These are phyloP conservation scores for Mycena floridula DNA, from an alignment of 768 basidiomycete species.

Conservation along the genomic window DNA sequence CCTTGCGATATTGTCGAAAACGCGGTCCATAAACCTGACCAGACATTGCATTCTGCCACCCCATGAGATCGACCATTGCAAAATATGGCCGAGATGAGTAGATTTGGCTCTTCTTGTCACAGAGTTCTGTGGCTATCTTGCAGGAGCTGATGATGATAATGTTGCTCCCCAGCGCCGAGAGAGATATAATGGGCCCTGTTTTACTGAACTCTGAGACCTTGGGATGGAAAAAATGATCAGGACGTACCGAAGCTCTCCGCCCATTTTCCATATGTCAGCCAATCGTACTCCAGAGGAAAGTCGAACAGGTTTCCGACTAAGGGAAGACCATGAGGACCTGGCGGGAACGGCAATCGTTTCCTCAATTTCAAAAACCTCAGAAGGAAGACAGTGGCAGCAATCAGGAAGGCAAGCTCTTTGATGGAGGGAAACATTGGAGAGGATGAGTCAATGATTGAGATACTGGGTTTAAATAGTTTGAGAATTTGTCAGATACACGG, in stretches of 20 bases:
- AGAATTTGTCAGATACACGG: too few relatives aligned
- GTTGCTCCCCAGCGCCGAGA: not conserved
- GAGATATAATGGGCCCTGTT: slow-evolving; percentile 5
- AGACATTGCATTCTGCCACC: not conserved
- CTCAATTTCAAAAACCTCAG: not conserved
- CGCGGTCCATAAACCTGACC: not conserved
- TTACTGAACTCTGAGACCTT: too few relatives aligned
- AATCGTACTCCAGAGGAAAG: slow-evolving; percentile 14
- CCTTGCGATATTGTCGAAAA: not conserved
- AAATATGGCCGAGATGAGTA: not conserved
- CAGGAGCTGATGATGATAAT: slow-evolving; percentile 1
- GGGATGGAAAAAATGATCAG: too few relatives aligned
- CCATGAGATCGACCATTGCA: not conserved
- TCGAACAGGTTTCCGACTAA: slow-evolving; percentile 29
- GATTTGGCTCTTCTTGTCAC: not conserved
- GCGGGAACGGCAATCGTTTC: slow-evolving; percentile 18
- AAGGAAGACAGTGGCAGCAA: not conserved
- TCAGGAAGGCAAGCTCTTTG: not conserved
- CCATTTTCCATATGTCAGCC: not conserved
- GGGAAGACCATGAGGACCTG: slow-evolving; percentile 32
- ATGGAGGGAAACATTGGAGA: not conserved
- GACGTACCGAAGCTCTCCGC: too few relatives aligned
- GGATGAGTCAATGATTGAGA: too few relatives aligned
- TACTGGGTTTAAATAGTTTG: too few relatives aligned
- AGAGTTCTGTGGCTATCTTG: slow-evolving; percentile 2